Conservation (phyloP, 2,329 filamentous ascomycete species). For the Aspergillus pseudoglaucus region DNA sequence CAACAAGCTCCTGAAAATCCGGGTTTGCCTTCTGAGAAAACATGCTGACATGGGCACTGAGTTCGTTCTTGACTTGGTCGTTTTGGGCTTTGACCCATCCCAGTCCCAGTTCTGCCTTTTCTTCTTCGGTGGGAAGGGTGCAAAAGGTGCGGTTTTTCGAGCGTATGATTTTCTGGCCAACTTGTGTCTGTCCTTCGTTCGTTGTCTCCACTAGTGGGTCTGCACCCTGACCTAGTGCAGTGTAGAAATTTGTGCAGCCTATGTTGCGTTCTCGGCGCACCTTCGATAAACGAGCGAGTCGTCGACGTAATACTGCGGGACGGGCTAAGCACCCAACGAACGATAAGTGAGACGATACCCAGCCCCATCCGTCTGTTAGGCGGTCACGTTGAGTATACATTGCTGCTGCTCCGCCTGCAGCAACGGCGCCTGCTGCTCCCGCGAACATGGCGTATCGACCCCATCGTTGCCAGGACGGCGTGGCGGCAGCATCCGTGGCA, state of each 20-base stretch:
- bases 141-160: conserved; percentile 76
- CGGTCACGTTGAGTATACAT: conserved; percentile 81
- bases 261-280: conserved; percentile 61
- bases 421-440: conserved; percentile 71
- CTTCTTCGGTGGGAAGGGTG: conserved; percentile 60
- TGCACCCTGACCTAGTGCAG: conserved; percentile 66
- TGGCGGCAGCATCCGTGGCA: conserved; percentile 40
- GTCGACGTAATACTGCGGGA: conserved; percentile 70
- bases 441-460: conserved; percentile 80
- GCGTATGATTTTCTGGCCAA: conserved; percentile 34
- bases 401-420: conserved; percentile 74
- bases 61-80: conserved; percentile 71
- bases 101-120: conserved; percentile 35
- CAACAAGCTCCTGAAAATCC: conserved; percentile 35
- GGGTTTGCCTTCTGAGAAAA: conserved; percentile 40
- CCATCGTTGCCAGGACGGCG: conserved; percentile 66
- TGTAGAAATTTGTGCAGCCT: conserved; percentile 83
- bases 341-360: conserved; percentile 84
- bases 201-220: conserved; percentile 21
- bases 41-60: conserved; percentile 63
- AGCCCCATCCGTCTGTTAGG: conserved; percentile 67
- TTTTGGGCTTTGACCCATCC: conserved; percentile 69
- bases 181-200: conserved; percentile 18
- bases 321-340: conserved; percentile 86
- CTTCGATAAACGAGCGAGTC: conserved; percentile 62